Conservation (phyloP, 2,329 filamentous ascomycete species). For the Magnaporthiopsis rhizophila region DNA sequence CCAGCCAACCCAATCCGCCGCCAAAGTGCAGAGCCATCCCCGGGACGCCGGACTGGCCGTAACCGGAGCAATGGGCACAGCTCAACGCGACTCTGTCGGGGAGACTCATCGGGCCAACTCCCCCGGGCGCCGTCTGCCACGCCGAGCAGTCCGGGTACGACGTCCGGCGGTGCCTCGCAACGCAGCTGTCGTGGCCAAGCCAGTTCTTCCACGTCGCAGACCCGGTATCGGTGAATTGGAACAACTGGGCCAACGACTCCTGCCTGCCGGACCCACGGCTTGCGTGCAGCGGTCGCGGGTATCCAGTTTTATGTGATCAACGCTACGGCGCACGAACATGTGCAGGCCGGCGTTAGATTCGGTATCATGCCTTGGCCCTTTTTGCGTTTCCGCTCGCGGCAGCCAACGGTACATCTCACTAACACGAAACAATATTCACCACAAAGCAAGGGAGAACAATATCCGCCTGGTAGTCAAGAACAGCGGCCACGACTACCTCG, state of each 20-base stretch:
- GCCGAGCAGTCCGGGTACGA: conserved; percentile 2
- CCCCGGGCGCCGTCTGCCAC: conserved; percentile 6
- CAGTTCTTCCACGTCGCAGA: conserved; percentile 26
- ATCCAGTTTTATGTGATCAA: conserved; percentile 34
- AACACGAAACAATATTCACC: not conserved
- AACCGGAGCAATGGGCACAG: not conserved
- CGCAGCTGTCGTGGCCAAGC: conserved; percentile 16
- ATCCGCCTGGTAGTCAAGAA: conserved; percentile 32
- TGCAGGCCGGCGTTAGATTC: conserved; percentile 32
- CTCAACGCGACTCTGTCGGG: conserved; percentile 2
- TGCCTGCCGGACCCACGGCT: conserved; percentile 34
- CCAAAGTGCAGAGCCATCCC: not conserved
- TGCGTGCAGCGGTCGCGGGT: conserved; percentile 30
- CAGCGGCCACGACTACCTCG: conserved; percentile 33
- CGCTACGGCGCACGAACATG: conserved; percentile 25
- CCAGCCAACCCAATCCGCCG: no score
- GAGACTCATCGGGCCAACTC: not conserved
- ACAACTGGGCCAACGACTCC: conserved; percentile 41
- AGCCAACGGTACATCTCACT: no score
- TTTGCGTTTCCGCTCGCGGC: no score
- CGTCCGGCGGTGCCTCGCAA: not conserved
- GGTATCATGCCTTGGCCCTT: conserved; percentile 18
- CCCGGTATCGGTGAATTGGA: conserved; percentile 27
- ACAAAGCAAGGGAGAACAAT: conserved; percentile 19
- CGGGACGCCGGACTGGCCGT: not conserved